phyloP scores from a whole-genome alignment of 331 rosid genomes.

The Quercus lobata region DNA sequence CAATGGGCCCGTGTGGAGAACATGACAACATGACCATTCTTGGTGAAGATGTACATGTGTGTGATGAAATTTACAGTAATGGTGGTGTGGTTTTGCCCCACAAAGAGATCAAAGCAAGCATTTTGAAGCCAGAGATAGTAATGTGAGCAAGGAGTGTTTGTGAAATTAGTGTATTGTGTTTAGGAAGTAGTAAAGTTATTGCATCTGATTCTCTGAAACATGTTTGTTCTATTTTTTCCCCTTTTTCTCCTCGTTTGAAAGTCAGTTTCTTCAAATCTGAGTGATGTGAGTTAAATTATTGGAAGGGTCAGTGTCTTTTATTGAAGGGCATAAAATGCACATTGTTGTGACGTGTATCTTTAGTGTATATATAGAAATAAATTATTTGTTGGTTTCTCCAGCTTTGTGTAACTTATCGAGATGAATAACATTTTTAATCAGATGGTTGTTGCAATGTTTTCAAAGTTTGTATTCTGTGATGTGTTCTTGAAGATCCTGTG shows the following conservation, averaged over 20 bases:
- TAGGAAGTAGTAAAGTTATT: slow-evolving; percentile 30
- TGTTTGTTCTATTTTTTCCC: slow-evolving; percentile 16
- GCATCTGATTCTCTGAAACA: slow-evolving; percentile 11
- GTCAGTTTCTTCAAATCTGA: slow-evolving; percentile 26
- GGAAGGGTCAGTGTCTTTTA: slow-evolving; percentile 11
- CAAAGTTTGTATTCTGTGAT: background rate
- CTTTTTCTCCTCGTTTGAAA: slow-evolving; percentile 16
- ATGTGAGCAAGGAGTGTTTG: slow-evolving; percentile 41
- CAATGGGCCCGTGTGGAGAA: slow-evolving; percentile 90
- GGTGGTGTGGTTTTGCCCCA: slow-evolving; percentile 92
- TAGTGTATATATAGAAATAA: slow-evolving; percentile 44
- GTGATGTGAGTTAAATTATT: slow-evolving; percentile 27
- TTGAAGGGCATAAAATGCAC: slow-evolving; percentile 27
- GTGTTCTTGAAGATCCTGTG: background rate
- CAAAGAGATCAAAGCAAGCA: slow-evolving; percentile 82
- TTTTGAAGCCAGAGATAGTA: slow-evolving; percentile 81
- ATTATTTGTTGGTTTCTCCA: slow-evolving; percentile 19
- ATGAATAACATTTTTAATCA: background rate
- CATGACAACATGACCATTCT: slow-evolving; percentile 86
- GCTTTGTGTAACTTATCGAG: slow-evolving; percentile 11
- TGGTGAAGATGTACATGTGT: slow-evolving; percentile 81
- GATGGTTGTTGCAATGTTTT: background rate
- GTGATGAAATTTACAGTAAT: slow-evolving; percentile 82
- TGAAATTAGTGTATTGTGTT: slow-evolving; percentile 23
- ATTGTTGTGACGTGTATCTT: slow-evolving; percentile 47